These are phyloP conservation scores for Penicillium nucicola DNA, from an alignment of 495 filamentous ascomycete genomes.

Conservation along the genomic window DNA sequence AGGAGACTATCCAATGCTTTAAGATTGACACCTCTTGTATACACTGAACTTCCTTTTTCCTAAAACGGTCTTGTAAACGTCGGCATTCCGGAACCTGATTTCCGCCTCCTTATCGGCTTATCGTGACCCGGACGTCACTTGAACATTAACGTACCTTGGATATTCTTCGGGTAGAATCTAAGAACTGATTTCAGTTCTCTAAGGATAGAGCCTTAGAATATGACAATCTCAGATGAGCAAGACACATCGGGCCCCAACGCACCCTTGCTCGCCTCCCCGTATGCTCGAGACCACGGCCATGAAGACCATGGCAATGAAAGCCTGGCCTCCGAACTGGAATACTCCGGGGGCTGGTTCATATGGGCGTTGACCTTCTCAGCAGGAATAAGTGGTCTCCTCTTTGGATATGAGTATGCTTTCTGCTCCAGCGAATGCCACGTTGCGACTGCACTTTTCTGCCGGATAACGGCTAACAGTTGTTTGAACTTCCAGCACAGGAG, in stretches of 20 bases:
- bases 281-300: slow-evolving; percentile 7
- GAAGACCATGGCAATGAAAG: slow-evolving; percentile 11
- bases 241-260: slow-evolving; percentile 23
- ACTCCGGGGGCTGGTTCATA: slow-evolving; percentile 48
- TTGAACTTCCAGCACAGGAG: slow-evolving; percentile 65
- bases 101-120: slow-evolving; percentile 12
- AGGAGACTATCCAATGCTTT: no score
- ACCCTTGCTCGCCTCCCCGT: slow-evolving; percentile 27
- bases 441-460: neutral
- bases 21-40: no score
- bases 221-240: slow-evolving; percentile 23
- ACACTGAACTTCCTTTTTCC: neutral
- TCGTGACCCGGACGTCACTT: slow-evolving; percentile 11
- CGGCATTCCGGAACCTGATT: slow-evolving; percentile 1
- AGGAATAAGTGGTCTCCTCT: slow-evolving; percentile 80
- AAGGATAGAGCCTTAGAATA: slow-evolving; percentile 11
- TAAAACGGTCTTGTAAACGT: neutral
- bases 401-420: slow-evolving; percentile 69
- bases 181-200: neutral
- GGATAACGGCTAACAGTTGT: slow-evolving; percentile 16
- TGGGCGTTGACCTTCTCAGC: slow-evolving; percentile 78
- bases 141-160: neutral
- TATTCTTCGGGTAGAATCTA: neutral
- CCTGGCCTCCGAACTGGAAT: slow-evolving; percentile 10
- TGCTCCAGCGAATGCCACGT: neutral